Evolutionary conservation across 2,329 filamentous ascomycete species (phyloP), one percentile per base, ranked within the genome.

Genomic region (Aspergillus quadricinctus): DNA sequence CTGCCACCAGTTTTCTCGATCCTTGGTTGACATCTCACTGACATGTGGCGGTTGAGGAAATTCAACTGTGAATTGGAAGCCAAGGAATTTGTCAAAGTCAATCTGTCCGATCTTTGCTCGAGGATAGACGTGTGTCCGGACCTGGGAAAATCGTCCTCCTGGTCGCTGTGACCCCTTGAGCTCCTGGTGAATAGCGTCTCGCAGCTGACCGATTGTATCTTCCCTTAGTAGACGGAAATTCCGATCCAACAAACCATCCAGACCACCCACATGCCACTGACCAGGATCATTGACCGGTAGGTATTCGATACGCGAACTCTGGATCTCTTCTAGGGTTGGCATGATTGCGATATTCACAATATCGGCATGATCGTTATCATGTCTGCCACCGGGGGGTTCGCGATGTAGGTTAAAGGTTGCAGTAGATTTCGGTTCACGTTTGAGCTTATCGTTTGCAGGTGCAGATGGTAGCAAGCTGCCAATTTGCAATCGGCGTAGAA

Each of bases 181-280:
- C 45, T 57, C 52, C 35, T 53, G 23, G 23, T 66, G 60, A 56
- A 74, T 67, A n/a, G 65, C 61, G 59, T 72, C 65, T 58, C 72
- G 54, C 48, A 72, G 56, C 45, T 66, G 64, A 46, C 71, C 63
- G 23, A 73, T 51, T 2, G 69, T 72, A 48, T 76, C 73, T 55
- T 72, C 70, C 21, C 72, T 58, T 25, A 75, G 53, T 1, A 74
- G 65, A n/a, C 72, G 69, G 59, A 75, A 75, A 40, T 73, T 69
- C 9, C 66, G 62, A 56, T 75, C 73, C 49, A 73, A 49, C 7
- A 71, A 64, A 27, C 70, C 64, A 1, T 54, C 56, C 8, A 69
- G 54, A 1, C 69, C 70, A 21, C 50, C 46, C 2, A 65, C 27
- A 43, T 72, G 65, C 61, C 66, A 68, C 31, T 71, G 64, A 9